phyloP scores from a whole-genome alignment of 2,329 filamentous ascomycete species.

The Grosmannia huntii region DNA sequence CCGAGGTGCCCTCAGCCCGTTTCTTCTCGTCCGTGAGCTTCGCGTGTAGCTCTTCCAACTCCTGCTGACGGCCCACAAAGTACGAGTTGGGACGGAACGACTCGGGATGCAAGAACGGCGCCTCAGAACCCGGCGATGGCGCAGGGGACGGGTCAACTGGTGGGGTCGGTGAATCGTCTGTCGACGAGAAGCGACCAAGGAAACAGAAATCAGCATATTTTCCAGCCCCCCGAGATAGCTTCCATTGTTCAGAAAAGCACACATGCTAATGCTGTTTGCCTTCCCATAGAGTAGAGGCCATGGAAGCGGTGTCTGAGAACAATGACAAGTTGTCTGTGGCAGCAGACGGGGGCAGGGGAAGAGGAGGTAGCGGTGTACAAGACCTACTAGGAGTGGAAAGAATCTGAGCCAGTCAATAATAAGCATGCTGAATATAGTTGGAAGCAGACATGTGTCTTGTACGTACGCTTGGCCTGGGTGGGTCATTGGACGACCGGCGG shows the following conservation, averaged over 20 bases:
- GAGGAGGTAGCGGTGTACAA: background rate
- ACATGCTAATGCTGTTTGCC: too few species aligned
- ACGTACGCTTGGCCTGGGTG: conserved; percentile 32
- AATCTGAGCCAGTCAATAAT: background rate
- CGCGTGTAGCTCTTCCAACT: conserved; percentile 44
- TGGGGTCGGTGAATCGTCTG: background rate
- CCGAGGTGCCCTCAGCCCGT: conserved; percentile 43
- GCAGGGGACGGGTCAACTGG: background rate
- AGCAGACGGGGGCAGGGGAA: background rate
- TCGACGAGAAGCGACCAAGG: background rate
- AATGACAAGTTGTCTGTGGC: background rate
- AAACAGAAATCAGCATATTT: background rate
- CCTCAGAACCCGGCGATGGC: conserved; percentile 1
- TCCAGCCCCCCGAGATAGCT: background rate
- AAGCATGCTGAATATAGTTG: background rate
- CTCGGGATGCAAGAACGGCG: conserved; percentile 33
- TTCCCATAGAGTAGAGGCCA: background rate
- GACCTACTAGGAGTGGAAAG: background rate
- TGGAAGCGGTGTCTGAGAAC: background rate
- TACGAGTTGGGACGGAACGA: conserved; percentile 49
- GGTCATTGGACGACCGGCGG: conserved; percentile 28
- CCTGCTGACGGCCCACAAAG: conserved; percentile 46
- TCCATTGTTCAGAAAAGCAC: too few species aligned
- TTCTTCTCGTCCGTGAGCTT: conserved; percentile 45
- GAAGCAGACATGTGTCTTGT: conserved; percentile 8